These are phyloP conservation scores for Rhizopogon vinicolor DNA, from an alignment of 768 basidiomycete species.

Conservation along the genomic window DNA sequence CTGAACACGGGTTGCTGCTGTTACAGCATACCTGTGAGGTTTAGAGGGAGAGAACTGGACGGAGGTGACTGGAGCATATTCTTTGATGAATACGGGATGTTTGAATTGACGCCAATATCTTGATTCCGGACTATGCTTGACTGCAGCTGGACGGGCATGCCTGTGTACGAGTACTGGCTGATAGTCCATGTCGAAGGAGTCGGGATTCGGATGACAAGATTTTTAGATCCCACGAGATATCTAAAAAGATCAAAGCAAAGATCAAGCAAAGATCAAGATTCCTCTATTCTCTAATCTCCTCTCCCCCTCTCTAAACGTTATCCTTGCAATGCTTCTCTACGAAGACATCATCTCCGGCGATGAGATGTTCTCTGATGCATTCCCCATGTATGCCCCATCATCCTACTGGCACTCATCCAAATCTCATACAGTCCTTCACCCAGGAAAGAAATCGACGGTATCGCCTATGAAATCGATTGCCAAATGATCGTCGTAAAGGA, in stretches of 20 bases:
- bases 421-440: slow-evolving; percentile 4
- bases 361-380: slow-evolving; percentile 95
- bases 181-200: slow-evolving; percentile 60
- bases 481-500: slow-evolving; percentile 59
- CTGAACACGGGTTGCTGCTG: slow-evolving; percentile 89
- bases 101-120: slow-evolving; percentile 86
- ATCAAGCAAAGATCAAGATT: slow-evolving; percentile 14
- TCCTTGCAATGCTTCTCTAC: slow-evolving; percentile 66
- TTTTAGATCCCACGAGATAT: slow-evolving; percentile 13
- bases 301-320: slow-evolving; percentile 5
- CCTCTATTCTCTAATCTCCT: background rate
- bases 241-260: slow-evolving; percentile 8
- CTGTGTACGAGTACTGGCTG: slow-evolving; percentile 64
- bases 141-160: slow-evolving; percentile 51
- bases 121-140: slow-evolving; percentile 69
- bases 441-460: slow-evolving; percentile 74
- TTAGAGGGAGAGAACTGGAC: slow-evolving; percentile 85
- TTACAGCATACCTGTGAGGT: slow-evolving; percentile 95
- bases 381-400: slow-evolving; percentile 57
- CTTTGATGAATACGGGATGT: slow-evolving; percentile 91
- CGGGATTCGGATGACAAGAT: slow-evolving; percentile 15
- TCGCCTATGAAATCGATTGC: slow-evolving; percentile 89
- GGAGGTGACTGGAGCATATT: slow-evolving; percentile 94
- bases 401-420: background rate
- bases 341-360: slow-evolving; percentile 68